phyloP scores from a whole-genome alignment of 2,329 filamentous ascomycete species.

The Botryotinia globosa region DNA sequence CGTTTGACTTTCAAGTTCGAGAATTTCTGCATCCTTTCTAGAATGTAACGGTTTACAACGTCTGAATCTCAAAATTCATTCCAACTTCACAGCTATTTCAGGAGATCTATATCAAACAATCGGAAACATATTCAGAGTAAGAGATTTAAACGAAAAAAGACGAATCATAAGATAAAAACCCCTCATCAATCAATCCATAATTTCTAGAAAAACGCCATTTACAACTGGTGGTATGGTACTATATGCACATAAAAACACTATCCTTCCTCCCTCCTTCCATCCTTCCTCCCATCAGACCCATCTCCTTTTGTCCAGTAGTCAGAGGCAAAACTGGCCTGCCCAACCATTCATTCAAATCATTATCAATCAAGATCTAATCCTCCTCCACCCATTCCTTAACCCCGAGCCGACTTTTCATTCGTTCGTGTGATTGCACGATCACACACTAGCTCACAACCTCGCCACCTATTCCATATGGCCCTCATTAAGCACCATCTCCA shows the following conservation, averaged over 20 bases:
- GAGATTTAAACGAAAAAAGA: background rate
- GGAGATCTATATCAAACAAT: too few species aligned
- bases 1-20: too few species aligned
- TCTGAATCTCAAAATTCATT: too few species aligned
- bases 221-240: constrained; percentile 9
- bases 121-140: background rate
- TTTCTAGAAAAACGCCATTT: background rate
- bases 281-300: background rate
- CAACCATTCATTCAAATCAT: constrained; percentile 2
- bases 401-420: background rate
- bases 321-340: background rate
- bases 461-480: constrained; percentile 52
- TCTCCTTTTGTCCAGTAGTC: constrained; percentile 2
- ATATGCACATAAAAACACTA: constrained; percentile 13
- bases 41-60: too few species aligned
- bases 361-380: background rate
- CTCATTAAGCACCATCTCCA: constrained; percentile 91
- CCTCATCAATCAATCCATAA: background rate
- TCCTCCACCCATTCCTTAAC: too few species aligned
- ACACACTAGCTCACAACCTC: background rate
- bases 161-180: background rate
- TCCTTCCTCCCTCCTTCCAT: background rate
- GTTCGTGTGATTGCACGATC: too few species aligned
- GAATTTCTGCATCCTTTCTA: too few species aligned
- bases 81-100: too few species aligned